Evolutionary conservation across 2,329 filamentous ascomycete species (phyloP), one percentile per base, ranked within the genome.

Genomic region (Penicillium hesseltinei): DNA sequence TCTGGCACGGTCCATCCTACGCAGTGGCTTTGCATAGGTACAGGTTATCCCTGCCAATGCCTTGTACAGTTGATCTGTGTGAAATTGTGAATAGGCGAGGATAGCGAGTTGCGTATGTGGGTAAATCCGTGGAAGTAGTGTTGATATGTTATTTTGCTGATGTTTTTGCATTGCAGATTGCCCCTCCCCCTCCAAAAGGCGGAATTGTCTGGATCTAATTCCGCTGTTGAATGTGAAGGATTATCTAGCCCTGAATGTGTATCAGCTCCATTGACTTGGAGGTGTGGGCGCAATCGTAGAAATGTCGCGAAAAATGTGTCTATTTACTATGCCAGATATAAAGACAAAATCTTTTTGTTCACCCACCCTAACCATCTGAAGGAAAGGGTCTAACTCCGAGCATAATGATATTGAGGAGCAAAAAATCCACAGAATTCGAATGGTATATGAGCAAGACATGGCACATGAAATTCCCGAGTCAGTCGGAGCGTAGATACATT

Each of bases 401-500:
- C 52, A 46, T 42, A 60, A 58, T 57, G 47, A 51, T 63, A 58
- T 62, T 56, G 57, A 54, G 57, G 59, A 62, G 60, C 54, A 65
- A 53, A 56, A 50, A 57, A 50, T 59, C 43, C 44, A 54, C 51
- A 58, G 44, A 58, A 62, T 59, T 62, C 61, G 61, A 58, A 62
- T 65, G 65, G 65, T 67, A 67, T 67, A 67, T 66, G 61, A 60
- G 60, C 54, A 65, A 62, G 64, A 65, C 65, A 66, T 67, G 61
- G 65, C 65, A 64, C 65, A 62, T 67, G 54, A 63, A 51, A 58
- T 62, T 63, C 61, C 59, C 48, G 53, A 43, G 42, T 53, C 35
- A 54, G 54, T 53, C 59, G 52, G 51, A 57, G 53, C 35, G 45
- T 48, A 42, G 51, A 55, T 46, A 47, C 54, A 42, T 59, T 36